Conservation (phyloP, 768 basidiomycete species). For the Lactarius tabidus region DNA sequence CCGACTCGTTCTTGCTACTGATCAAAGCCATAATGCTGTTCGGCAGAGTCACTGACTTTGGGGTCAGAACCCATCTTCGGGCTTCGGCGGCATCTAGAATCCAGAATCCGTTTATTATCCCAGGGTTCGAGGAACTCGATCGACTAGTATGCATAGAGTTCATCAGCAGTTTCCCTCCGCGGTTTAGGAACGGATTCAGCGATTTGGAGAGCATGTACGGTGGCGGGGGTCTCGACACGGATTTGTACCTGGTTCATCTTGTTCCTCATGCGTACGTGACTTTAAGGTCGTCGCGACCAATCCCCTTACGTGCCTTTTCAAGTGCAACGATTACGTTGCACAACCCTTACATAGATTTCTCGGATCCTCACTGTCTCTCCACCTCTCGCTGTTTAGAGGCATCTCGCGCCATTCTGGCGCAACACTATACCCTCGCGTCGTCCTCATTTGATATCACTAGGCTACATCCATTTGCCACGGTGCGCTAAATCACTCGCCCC, state of each 20-base stretch:
- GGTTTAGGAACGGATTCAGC: slow-evolving; percentile 60
- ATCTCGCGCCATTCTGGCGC: slow-evolving; percentile 66
- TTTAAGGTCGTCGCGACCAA: slow-evolving; percentile 23
- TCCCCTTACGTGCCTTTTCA: slow-evolving; percentile 15
- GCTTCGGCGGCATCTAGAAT: slow-evolving; percentile 63
- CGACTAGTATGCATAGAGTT: slow-evolving; percentile 63
- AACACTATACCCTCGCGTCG: slow-evolving; percentile 74
- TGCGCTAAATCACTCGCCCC: slow-evolving; percentile 35
- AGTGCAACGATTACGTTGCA: slow-evolving; percentile 88
- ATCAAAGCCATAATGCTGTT: slow-evolving; percentile 84
- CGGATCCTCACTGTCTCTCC: slow-evolving; percentile 58
- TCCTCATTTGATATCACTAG: slow-evolving; percentile 78
- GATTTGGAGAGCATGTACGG: slow-evolving; percentile 56
- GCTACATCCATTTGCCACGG: slow-evolving; percentile 78
- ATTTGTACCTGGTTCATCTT: slow-evolving; percentile 83
- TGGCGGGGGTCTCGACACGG: slow-evolving; percentile 62
- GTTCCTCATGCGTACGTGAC: slow-evolving; percentile 76
- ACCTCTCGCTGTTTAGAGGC: slow-evolving; percentile 72
- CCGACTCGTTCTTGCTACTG: slow-evolving; percentile 76
- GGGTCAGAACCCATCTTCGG: slow-evolving; percentile 68
- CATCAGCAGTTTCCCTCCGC: slow-evolving; percentile 63
- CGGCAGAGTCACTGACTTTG: slow-evolving; percentile 81
- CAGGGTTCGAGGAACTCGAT: slow-evolving; percentile 69
- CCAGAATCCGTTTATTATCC: slow-evolving; percentile 65
- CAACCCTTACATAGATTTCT: slow-evolving; percentile 77